Evolutionary conservation across 1,284 basidiomycete species (phyloP).

Genomic region (Trichosporon inkin): DNA sequence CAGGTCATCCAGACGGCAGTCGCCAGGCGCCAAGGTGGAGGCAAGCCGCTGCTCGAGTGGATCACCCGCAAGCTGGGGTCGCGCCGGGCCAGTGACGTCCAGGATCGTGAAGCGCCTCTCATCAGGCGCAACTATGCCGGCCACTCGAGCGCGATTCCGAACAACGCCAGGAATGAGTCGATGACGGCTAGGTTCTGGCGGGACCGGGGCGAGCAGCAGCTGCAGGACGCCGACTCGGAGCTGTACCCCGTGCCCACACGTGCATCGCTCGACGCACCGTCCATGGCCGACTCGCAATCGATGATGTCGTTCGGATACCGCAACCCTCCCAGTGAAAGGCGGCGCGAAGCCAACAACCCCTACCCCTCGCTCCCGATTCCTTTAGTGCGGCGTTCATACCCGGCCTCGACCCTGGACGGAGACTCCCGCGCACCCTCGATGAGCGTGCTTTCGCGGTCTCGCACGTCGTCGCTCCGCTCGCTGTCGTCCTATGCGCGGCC

Average conservation of each 20-base stretch:
- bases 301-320: conserved; percentile 29
- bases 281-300: conserved; percentile 42
- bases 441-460: conserved; percentile 31
- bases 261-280: conserved; percentile 15
- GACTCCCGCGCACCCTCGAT: conserved; percentile 24
- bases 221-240: neutral
- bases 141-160: conserved; percentile 2
- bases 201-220: conserved; percentile 23
- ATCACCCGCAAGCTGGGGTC: conserved; percentile 70
- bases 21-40: conserved; percentile 9
- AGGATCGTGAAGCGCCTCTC: conserved; percentile 13
- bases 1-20: conserved; percentile 4
- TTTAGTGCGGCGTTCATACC: conserved; percentile 21
- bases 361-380: conserved; percentile 45
- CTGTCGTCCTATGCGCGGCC: conserved; percentile 22
- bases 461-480: conserved; percentile 31
- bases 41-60: conserved; percentile 84
- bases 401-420: conserved; percentile 30
- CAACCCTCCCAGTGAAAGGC: conserved; percentile 22
- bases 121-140: conserved; percentile 7
- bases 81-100: conserved; percentile 27
- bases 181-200: neutral
- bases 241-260: neutral
- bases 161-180: conserved; percentile 1
- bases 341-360: conserved; percentile 44